Base-by-base conservation (phyloP, 352 stramenopile species). In the Globisporangium radiosum region DNA sequence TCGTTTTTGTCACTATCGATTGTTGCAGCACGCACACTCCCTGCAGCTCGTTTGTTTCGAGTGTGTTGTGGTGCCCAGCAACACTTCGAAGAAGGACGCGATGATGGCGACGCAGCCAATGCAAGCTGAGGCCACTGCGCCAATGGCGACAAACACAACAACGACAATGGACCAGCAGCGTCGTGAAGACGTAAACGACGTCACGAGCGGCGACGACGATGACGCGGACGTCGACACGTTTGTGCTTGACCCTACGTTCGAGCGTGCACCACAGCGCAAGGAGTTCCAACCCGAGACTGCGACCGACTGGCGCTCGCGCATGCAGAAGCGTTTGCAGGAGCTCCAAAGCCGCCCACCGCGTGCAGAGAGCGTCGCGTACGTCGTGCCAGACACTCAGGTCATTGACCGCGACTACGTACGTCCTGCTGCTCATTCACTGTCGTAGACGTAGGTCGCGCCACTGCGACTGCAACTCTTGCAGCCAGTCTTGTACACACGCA, bases 271-370 rank as follows among this genome's bases (percentile, higher is more conserved):
- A 25, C 25, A 38, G 11, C 48, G 48, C 33, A 19, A 40, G 40
- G 25, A 42, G 25, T 54, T 64, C 7, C 59, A 64, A 33, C 17
- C n/a, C 7, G 59, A 64, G 38, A 64, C 59, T 11, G 43, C 59
- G 39, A 64, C 52, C 4, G 60, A 66, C 42, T 66, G 60, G 60
- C 53, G 55, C 47, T 51, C 40, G 55, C 47, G 60, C 49, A 66
- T 66, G 60, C 69, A 76, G 47, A 51, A 57, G 47, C 65, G 65
- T 8, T 39, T 76, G 39, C 52, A 57, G 38, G 33, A 51, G 15
- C 52, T 64, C 15, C 47, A 57, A 7, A 9, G 54, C 8, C n/a
- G 17, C 19, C 25, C 44, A 8, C 38, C 43, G 37, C 2, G 5
- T 2, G 14, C 37, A 37, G 33, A 19, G 38, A 56, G 19, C 47